Conservation (phyloP, 2,329 filamentous ascomycete genomes). For the Fusarium begoniae region DNA sequence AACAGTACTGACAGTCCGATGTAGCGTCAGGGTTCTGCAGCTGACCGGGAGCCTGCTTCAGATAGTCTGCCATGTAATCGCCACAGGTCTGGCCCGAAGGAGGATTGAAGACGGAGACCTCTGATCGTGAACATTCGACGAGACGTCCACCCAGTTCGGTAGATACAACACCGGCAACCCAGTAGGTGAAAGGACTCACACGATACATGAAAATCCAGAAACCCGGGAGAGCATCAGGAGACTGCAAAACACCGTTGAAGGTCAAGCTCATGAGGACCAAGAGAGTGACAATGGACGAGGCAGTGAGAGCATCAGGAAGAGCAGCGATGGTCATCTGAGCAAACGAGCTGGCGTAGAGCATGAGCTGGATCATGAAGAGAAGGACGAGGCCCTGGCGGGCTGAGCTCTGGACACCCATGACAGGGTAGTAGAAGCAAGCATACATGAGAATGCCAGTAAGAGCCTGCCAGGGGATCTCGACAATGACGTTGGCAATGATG, state of each 20-base stretch:
- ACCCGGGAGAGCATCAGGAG: constrained; percentile 62
- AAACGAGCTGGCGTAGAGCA: constrained; percentile 77
- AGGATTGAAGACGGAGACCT: constrained; percentile 70
- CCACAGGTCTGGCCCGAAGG: constrained; percentile 55
- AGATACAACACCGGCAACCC: constrained; percentile 64
- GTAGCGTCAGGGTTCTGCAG: constrained; percentile 27
- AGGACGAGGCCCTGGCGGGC: constrained; percentile 72
- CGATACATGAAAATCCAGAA: constrained; percentile 81
- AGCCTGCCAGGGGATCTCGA: constrained; percentile 77
- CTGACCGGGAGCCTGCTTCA: constrained; percentile 44
- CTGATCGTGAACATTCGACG: constrained; percentile 60
- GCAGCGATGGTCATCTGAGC: constrained; percentile 78
- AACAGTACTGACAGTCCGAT: constrained; percentile 20
- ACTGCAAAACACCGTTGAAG: constrained; percentile 63
- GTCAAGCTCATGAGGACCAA: constrained; percentile 50
- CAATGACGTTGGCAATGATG: constrained; percentile 74
- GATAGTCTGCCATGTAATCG: constrained; percentile 66
- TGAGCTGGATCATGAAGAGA: constrained; percentile 70
- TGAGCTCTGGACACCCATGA: constrained; percentile 58
- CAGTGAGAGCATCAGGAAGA: constrained; percentile 64
- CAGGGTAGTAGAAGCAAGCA: constrained; percentile 74
- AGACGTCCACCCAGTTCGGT: constrained; percentile 23
- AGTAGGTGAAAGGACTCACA: constrained; percentile 71
- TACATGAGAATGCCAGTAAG: constrained; percentile 71
- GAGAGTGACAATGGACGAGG: constrained; percentile 67